Conservation (phyloP, 2,329 filamentous ascomycete genomes). For the Fusarium globosum region DNA sequence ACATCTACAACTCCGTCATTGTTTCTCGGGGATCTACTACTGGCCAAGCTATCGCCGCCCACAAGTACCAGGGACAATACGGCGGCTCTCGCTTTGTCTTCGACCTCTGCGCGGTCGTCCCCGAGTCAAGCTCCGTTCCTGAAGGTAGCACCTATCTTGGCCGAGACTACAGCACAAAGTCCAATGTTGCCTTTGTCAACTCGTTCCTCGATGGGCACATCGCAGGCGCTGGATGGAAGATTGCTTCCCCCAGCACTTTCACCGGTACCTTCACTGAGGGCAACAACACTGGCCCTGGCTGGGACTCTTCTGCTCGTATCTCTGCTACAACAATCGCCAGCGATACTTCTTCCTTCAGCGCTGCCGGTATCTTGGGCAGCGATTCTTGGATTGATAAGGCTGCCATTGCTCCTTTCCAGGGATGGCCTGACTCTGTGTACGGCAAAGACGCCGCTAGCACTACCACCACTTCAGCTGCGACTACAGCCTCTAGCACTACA, state of each 20-base stretch:
- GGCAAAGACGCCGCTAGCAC: background rate
- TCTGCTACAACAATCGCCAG: constrained; percentile 44
- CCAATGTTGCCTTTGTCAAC: constrained; percentile 46
- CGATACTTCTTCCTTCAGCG: constrained; percentile 63
- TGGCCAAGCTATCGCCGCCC: constrained; percentile 44
- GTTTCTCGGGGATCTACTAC: constrained; percentile 20
- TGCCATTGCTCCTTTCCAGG: constrained; percentile 45
- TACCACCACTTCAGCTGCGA: constrained; percentile 9
- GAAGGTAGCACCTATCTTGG: constrained; percentile 44
- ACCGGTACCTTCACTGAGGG: constrained; percentile 46
- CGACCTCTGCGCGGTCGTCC: constrained; percentile 54
- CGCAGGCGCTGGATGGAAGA: constrained; percentile 42
- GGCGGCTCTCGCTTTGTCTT: constrained; percentile 55
- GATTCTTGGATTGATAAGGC: constrained; percentile 47
- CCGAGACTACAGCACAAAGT: constrained; percentile 41
- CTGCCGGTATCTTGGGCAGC: constrained; percentile 50
- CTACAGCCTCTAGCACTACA: constrained; percentile 21
- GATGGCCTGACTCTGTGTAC: constrained; percentile 47
- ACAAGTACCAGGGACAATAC: constrained; percentile 42
- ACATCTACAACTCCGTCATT: constrained; percentile 41
- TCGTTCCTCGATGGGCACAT: constrained; percentile 47
- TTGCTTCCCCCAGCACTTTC: constrained; percentile 40
- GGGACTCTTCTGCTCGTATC: constrained; percentile 36
- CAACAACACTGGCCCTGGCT: constrained; percentile 50
- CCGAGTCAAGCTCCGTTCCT: constrained; percentile 39